Evolutionary conservation across 768 basidiomycete genomes (phyloP), one percentile per base, ranked within the genome.

Genomic region (Pleurotus cornucopiae): DNA sequence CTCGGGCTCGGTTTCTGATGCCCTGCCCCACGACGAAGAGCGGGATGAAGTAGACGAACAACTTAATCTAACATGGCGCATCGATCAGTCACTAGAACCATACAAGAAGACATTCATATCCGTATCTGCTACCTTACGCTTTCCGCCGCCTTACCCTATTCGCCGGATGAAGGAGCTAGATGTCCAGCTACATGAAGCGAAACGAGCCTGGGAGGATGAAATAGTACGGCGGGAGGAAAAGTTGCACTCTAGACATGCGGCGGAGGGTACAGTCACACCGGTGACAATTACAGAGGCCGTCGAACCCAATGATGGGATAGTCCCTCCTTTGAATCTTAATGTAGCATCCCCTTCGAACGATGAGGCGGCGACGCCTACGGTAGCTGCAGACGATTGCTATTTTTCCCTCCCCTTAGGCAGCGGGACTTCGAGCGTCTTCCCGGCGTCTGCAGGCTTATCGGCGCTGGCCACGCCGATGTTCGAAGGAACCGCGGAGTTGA

Each of bases 141-240:
- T 97, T 67, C 91, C 88, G 12, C 94, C 96, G 20, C 97, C 97
- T 3, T 88, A 91, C 65, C 89, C 94, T 5, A 82, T 99, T 40
- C 76, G 81, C 2, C 81, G 81, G 46, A 97, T 98, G 93, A 88
- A 90, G 63, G 87, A 91, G 61, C 74, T 98, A 5, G 94, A 98
- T 63, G 81, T 86, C 20, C 78, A 86, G 55, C 78, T 96, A n/a
- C 73, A 78, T 34, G 75, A 76, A 25, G 81, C 86, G 13, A 89
- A 88, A 64, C 76, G 77, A 47, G 86, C 80, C 21, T 94, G 92
- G 85, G 93, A 96, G 66, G 94, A 97, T 60, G 92, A 94, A 61
- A 82, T 91, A 12, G 77, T 92, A 44, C 75, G 84, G 38, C 77
- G 84, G 46, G 94, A 91, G 67, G 91, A 94, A 64, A 82, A 77